phyloP scores from a whole-genome alignment of 139 green algal species.

The Volvox africanus region DNA sequence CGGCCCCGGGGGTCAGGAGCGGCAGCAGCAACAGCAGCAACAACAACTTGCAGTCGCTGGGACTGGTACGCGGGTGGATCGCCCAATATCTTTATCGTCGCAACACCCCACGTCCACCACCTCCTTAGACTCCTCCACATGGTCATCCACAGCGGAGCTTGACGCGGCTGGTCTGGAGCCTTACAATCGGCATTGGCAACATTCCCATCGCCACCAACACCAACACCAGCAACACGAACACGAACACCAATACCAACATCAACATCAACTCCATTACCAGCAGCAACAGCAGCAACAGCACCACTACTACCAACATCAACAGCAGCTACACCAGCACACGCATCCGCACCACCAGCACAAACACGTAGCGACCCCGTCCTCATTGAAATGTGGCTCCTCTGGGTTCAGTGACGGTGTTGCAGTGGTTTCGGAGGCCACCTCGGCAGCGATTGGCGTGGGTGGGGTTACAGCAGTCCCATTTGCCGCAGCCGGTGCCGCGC shows the following conservation, averaged over 20 bases:
- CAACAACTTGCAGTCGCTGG: neutral
- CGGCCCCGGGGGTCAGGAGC: no score
- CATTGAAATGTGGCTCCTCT: no score
- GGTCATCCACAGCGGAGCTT: no score
- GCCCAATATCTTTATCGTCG: neutral
- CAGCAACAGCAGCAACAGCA: neutral
- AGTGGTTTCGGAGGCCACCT: no score
- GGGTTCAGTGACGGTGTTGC: no score
- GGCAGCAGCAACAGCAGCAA: conserved; percentile 3
- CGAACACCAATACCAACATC: neutral
- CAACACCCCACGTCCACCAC: no score
- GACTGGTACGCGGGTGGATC: neutral
- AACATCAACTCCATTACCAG: neutral
- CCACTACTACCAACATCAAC: neutral
- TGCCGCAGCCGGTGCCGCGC: no score
- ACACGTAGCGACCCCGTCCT: neutral
- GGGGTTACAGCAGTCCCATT: no score
- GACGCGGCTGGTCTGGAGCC: no score
- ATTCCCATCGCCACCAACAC: neutral
- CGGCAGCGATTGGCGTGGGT: no score
- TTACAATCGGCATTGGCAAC: neutral
- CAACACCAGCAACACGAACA: neutral
- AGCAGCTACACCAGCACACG: neutral
- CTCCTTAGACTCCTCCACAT: neutral
- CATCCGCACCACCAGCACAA: neutral